phyloP scores from a whole-genome alignment of 176 grass and related monocot genomes.

The Oryza meyeriana region DNA sequence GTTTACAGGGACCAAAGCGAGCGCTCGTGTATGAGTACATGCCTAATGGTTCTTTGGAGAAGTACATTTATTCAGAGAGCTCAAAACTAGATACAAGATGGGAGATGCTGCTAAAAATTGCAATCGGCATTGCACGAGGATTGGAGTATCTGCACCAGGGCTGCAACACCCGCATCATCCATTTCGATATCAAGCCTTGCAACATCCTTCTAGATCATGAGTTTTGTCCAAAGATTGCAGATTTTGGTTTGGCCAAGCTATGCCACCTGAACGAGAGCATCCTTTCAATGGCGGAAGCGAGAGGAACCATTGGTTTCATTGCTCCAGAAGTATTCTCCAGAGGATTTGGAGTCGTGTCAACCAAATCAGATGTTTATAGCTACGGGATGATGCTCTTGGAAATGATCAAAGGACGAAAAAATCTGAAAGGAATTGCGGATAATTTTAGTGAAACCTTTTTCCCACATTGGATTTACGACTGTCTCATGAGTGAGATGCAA shows the following conservation, averaged over 20 bases:
- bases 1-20: conserved; percentile 36
- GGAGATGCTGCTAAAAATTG: conserved; percentile 53
- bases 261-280: conserved; percentile 38
- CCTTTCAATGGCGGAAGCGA: conserved; percentile 46
- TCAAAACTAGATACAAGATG: conserved; percentile 15
- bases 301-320: conserved; percentile 61
- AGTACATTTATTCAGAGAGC: conserved; percentile 44
- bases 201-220: conserved; percentile 51
- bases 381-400: conserved; percentile 63
- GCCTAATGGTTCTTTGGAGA: conserved; percentile 58
- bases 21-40: conserved; percentile 62
- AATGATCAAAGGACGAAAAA: conserved; percentile 41
- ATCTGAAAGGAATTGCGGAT: background rate
- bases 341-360: conserved; percentile 35
- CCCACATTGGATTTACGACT: conserved; percentile 45
- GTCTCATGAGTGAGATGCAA: conserved; percentile 1
- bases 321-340: conserved; percentile 65
- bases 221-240: conserved; percentile 55
- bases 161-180: conserved; percentile 53
- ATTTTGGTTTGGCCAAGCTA: conserved; percentile 68
- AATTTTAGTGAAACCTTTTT: conserved; percentile 28
- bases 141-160: conserved; percentile 54
- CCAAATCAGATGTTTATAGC: conserved; percentile 67
- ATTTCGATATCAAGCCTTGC: conserved; percentile 72
- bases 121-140: conserved; percentile 38